Evolutionary conservation across 768 basidiomycete species (phyloP).

Genomic region (Tricholoma hemisulphureum): DNA sequence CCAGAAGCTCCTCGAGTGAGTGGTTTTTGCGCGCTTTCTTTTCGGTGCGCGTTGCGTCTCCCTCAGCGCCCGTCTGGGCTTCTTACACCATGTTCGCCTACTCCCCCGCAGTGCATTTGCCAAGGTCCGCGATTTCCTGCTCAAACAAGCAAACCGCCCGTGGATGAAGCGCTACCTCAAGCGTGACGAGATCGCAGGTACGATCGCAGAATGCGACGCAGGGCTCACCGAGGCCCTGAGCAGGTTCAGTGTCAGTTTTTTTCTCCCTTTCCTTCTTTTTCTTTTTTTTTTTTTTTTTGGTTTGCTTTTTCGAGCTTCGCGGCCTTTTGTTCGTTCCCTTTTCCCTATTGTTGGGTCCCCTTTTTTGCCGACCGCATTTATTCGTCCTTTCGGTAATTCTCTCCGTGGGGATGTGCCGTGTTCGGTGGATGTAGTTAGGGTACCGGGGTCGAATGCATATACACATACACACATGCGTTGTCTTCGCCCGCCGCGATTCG

Average conservation of each 20-base stretch:
- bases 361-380: no score
- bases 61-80: no score
- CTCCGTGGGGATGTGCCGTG: no score
- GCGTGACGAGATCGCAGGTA: constrained; percentile 61
- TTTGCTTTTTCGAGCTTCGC: neutral
- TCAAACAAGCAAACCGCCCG: constrained; percentile 60
- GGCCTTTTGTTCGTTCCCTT: no score
- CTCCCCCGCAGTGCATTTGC: constrained; percentile 35
- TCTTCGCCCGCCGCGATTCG: no score
- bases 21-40: constrained; percentile 6
- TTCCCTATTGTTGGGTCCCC: no score
- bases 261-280: neutral
- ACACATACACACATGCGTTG: no score
- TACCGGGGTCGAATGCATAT: no score
- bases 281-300: neutral
- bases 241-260: constrained; percentile 48
- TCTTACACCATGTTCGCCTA: constrained; percentile 1
- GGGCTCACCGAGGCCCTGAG: constrained; percentile 55
- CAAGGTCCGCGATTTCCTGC: constrained; percentile 48
- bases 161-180: constrained; percentile 79
- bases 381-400: no score
- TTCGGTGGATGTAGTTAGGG: no score
- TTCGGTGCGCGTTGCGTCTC: no score
- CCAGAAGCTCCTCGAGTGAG: constrained; percentile 48
- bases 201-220: constrained; percentile 51